phyloP scores from a whole-genome alignment of 495 filamentous ascomycete genomes.

The Neurospora sp. region DNA sequence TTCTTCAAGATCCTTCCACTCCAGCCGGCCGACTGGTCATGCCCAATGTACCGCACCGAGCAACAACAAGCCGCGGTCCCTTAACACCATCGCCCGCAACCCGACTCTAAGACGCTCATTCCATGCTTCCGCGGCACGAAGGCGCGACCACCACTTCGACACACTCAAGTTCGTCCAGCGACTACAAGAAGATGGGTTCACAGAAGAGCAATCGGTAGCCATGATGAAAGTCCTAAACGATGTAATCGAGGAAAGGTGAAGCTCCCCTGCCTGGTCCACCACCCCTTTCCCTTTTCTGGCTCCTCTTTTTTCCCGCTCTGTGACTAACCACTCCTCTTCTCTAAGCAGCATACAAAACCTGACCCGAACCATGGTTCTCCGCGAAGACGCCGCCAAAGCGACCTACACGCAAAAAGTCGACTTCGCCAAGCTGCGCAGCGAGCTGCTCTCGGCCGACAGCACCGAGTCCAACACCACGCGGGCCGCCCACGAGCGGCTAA shows the following conservation, averaged over 20 bases:
- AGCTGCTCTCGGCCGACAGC: slow-evolving; percentile 82
- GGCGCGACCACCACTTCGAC: slow-evolving; percentile 91
- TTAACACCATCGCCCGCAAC: slow-evolving; percentile 12
- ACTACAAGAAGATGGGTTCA: slow-evolving; percentile 84
- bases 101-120: slow-evolving; percentile 44
- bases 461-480: slow-evolving; percentile 82
- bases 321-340: not conserved
- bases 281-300: not conserved
- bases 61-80: not conserved
- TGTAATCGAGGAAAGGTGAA: slow-evolving; percentile 85
- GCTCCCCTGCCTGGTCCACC: not conserved
- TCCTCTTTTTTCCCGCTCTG: not conserved
- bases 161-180: slow-evolving; percentile 94
- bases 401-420: slow-evolving; percentile 99
- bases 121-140: slow-evolving; percentile 50
- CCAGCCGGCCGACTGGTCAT: not conserved
- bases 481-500: slow-evolving; percentile 81
- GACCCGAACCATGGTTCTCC: slow-evolving; percentile 96
- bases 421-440: slow-evolving; percentile 95
- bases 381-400: slow-evolving; percentile 76
- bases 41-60: not conserved
- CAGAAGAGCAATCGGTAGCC: slow-evolving; percentile 86
- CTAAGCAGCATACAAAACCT: slow-evolving; percentile 77
- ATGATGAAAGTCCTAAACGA: slow-evolving; percentile 97
- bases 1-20: slow-evolving; percentile 3